A percentile compares a stretch with the other conserved stretches of the same genome.
Conservation (phyloP, 2,329 filamentous ascomycete species). For the Aspergillus flavus region DNA sequence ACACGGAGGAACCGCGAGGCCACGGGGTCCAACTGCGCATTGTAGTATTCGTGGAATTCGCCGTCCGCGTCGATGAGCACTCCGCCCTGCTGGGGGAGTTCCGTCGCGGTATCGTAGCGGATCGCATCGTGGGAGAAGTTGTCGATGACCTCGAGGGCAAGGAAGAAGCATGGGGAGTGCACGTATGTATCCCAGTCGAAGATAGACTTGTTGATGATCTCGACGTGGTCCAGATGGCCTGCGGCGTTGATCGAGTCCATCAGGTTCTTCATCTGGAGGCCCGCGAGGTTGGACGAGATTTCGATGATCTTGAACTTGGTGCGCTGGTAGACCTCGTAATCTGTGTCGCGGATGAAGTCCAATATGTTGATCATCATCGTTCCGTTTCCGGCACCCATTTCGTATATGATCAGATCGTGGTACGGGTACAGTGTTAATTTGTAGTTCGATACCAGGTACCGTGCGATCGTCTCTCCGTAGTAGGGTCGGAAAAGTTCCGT, state of each 20-base stretch:
- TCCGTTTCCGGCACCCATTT: slow-evolving; percentile 96
- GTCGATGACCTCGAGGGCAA: slow-evolving; percentile 97
- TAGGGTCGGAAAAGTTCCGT: slow-evolving; percentile 96
- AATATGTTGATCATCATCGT: slow-evolving; percentile 98
- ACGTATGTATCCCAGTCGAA: slow-evolving; percentile 91
- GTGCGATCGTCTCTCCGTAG: slow-evolving; percentile 96
- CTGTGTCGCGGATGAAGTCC: slow-evolving; percentile 87
- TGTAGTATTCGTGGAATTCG: slow-evolving; percentile 95
- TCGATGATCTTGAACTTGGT: slow-evolving; percentile 96
- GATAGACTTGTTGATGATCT: slow-evolving; percentile 92
- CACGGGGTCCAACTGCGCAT: slow-evolving; percentile 75
- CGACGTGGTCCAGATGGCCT: slow-evolving; percentile 81
- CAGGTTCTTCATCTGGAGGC: slow-evolving; percentile 73
- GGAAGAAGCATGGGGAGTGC: slow-evolving; percentile 93
- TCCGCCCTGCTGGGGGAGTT: slow-evolving; percentile 81
- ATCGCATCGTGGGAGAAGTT: slow-evolving; percentile 96
- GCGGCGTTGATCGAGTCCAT: slow-evolving; percentile 66
- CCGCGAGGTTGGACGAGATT: slow-evolving; percentile 81
- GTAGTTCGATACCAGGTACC: slow-evolving; percentile 95
- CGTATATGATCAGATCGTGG: slow-evolving; percentile 96
- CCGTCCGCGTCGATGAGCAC: slow-evolving; percentile 83
- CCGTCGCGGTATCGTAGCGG: slow-evolving; percentile 82
- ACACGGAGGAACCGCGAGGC: slow-evolving; percentile 81
- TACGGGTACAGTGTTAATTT: slow-evolving; percentile 92
- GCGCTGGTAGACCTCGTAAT: slow-evolving; percentile 89